These are phyloP conservation scores for Ophiostoma populinum DNA, from an alignment of 2,329 filamentous ascomycete species.

Conservation along the genomic window DNA sequence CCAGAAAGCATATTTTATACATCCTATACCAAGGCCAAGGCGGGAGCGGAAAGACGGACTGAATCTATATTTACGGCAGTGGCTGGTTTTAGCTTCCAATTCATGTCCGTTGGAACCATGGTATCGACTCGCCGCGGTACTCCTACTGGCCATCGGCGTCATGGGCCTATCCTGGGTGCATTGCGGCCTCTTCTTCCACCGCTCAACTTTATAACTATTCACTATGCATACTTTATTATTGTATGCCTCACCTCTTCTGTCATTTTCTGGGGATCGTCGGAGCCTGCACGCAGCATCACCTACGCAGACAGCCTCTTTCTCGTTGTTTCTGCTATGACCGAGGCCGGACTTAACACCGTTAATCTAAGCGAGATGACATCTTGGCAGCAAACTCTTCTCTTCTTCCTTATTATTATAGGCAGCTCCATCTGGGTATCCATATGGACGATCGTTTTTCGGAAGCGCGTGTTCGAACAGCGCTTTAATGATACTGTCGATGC, in stretches of 20 bases:
- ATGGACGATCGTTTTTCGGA: slow-evolving; percentile 43
- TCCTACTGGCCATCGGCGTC: too few species aligned
- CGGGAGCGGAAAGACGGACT: too few species aligned
- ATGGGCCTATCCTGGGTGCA: too few species aligned
- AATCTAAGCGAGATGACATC: slow-evolving; percentile 45
- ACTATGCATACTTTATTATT: slow-evolving; percentile 47
- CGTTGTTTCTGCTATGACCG: slow-evolving; percentile 47
- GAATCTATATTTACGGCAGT: too few species aligned
- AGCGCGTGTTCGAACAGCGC: slow-evolving; percentile 42
- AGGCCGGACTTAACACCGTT: slow-evolving; percentile 46
- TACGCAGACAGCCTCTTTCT: slow-evolving; percentile 50
- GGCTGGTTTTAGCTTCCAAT: too few species aligned
- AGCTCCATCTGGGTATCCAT: slow-evolving; percentile 47
- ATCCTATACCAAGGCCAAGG: too few species aligned
- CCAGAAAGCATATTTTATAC: too few species aligned
- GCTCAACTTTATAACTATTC: slow-evolving; percentile 44
- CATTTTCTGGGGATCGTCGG: slow-evolving; percentile 41
- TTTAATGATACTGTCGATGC: slow-evolving; percentile 35
- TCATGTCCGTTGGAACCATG: too few species aligned
- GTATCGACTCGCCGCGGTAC: too few species aligned
- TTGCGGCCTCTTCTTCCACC: slow-evolving; percentile 28
- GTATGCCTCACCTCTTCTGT: slow-evolving; percentile 36
- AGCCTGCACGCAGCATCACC: slow-evolving; percentile 30
- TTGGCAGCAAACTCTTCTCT: slow-evolving; percentile 48
- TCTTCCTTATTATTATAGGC: slow-evolving; percentile 44